Base-by-base conservation (phyloP, 805 yeast species). In the Scheffersomyces coipomensis region DNA sequence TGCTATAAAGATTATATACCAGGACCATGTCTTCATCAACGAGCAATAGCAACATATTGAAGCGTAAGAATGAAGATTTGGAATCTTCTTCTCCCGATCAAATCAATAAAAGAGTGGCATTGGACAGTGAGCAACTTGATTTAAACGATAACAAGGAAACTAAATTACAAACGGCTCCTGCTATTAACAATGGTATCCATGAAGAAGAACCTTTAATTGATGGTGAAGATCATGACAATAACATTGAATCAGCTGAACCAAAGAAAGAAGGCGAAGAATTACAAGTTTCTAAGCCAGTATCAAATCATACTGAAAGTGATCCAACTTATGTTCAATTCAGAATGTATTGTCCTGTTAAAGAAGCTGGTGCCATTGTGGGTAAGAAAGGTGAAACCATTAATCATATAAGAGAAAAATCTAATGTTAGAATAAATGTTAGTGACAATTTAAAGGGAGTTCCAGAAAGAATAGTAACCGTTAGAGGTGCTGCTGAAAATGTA, bases 301-400 rank as follows among this genome's bases (percentile, higher is more conserved):
- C 71, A 15, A 58, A 60, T 42, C 71, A 66, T 38, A 55, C 67
- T 38, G 74, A 73, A 25, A 56, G 54, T 35, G 85, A 79, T 44
- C 79, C 84, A 5, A 78, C 84, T 0, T 77, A 76, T 46, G 79
- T 83, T 3, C 80, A 78, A 48, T 68, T 86, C 58, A 71, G 95
- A 45, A 83, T 86, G 87, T 70, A 83, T 36, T 83, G 90, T 48
- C 75, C 79, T 3, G 85, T 83, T 12, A 83, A 79, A 48, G 90
- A 87, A 53, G 90, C 95, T 1, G 80, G 86, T 2, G 59, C 76
- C 16, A 71, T 86, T 33, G 91, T 86, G 12, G 95, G 95, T 0
- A 83, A 82, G 48, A 84, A 83, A 40, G 95, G 95, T n/a, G 88
- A 82, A 41, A 76, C 73, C 12, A 84, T 86, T 35, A 71, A 76